Evolutionary conservation across 768 basidiomycete species (phyloP), one percentile per base, ranked within the genome.

Genomic region (Exsudoporus frostii): DNA sequence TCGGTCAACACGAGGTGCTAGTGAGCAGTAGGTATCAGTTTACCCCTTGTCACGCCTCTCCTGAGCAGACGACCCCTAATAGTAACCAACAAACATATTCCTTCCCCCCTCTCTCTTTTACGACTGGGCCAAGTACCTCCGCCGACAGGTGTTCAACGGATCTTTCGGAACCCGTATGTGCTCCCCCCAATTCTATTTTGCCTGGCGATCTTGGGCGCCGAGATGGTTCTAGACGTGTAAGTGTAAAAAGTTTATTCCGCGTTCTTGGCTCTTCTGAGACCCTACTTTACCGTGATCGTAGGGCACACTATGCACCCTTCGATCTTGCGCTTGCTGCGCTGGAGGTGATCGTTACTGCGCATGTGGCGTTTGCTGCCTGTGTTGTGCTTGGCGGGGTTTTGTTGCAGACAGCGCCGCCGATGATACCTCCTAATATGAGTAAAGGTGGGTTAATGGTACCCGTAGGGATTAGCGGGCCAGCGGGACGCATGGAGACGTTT

Each of bases 281-380:
- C 46, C 45, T 53, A 20, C 48, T 19, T 36, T 19, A 55, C 17
- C 33, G 39, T 44, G 34, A 33, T 44, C 41, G 43, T 34, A 77
- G 76, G 33, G 51, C 72, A 14, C 83, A 88, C 55, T 90, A 92
- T 53, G 77, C 83, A 11, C 69, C 79, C 1, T 81, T 85, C n/a
- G 96, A 99, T 70, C 81, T 96, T n/a, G 69, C 83, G n/a, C 74
- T 97, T 37, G 92, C 97, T 0, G 79, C 83, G 6, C 57, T 88
- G 7, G 83, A 93, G 48, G 86, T 93, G 0, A 65, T 86, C 11
- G 73, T 90, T 15, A 96, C 93, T 5, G 90, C 89, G 68, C 80
- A 82, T 36, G 78, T 95, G 22, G 89, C 97, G 0, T 96, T 94
- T 66, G 83, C 86, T 2, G 88, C 94, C 0, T 92, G 86, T 37